Percentiles rank a stretch among this genome's conserved stretches.
Conservation (phyloP, 2,329 filamentous ascomycete genomes). For the Alternaria sp. region DNA sequence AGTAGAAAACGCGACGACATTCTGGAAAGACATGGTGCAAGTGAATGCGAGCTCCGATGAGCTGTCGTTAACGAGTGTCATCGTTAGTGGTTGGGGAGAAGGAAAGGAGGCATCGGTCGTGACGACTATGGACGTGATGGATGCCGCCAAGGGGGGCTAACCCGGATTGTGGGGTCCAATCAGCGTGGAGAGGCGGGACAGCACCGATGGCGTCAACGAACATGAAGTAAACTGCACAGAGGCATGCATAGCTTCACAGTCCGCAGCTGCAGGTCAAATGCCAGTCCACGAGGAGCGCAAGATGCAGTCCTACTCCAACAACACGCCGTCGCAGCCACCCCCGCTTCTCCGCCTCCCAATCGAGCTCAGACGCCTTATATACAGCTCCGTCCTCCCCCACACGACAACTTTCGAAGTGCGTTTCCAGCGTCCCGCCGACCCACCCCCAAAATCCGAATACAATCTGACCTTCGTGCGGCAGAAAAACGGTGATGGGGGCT, state of each 20-base stretch:
- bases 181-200: conserved; percentile 21
- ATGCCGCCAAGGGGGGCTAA: conserved; percentile 27
- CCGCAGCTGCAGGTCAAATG: background rate
- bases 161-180: conserved; percentile 30
- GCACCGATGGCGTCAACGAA: conserved; percentile 25
- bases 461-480: conserved; percentile 46
- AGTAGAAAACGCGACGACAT: conserved; percentile 41
- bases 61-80: conserved; percentile 40
- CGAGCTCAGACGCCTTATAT: conserved; percentile 57
- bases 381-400: conserved; percentile 53
- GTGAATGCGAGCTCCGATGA: conserved; percentile 35
- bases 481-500: conserved; percentile 30
- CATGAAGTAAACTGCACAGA: conserved; percentile 3
- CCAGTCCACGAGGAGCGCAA: conserved; percentile 1
- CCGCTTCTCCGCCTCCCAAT: conserved; percentile 52
- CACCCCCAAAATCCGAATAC: conserved; percentile 35
- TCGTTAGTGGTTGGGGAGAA: conserved; percentile 34
- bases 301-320: conserved; percentile 21
- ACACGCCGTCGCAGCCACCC: conserved; percentile 27
- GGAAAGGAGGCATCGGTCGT: conserved; percentile 38
- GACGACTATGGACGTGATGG: conserved; percentile 17
- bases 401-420: conserved; percentile 44
- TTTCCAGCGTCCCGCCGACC: conserved; percentile 25
- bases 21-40: conserved; percentile 30
- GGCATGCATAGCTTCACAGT: conserved; percentile 6